Base-by-base conservation (phyloP, 1,284 basidiomycete species). In the Puccinia triticina region DNA sequence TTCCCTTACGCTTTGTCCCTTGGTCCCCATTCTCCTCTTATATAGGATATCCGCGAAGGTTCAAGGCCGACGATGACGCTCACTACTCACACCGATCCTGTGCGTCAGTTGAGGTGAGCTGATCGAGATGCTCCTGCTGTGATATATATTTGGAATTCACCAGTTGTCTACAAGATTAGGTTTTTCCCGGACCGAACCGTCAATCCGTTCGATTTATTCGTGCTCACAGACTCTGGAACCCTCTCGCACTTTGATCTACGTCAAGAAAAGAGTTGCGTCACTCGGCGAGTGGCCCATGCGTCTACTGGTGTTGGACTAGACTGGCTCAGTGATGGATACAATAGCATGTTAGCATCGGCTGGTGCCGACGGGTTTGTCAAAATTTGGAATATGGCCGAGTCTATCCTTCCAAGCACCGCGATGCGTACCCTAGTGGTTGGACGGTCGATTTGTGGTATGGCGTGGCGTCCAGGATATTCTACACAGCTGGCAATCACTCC, bases 161-260 rank as follows among this genome's bases (percentile, higher is more conserved):
- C 40, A 43, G 34, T 34, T 46, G 16, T 50, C 64, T 40, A 26
- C 67, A 16, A 53, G 46, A 55, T 43, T n/a, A 79, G 77, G 34
- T 79, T 79, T 79, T 71, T 37, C 26, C 77, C 77, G 32, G 43
- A 79, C 48, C 64, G 77, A 32, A 79, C 66, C 32, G 64, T 46
- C 64, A 71, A 79, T 57, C 77, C 77, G 12, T 79, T 79, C 43
- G 55, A 59, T 57, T 50, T 79, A 7, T 69, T 79, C 40, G 66
- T 71, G 37, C 67, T 79, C 12, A 79, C 77, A 43, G 77, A 79
- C 40, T 79, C 77, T 43, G 77, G 77, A 29, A 79, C 77, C 2
- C 67, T 79, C 10, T 71, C 55, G 23, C 77, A 79, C 48, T 79
- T 69, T 71, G 77, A 79, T 79, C 32, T 79, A 57, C 64, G 77